Conservation (phyloP, 495 filamentous ascomycete species). For the Melanomma pulvis-pyrius region DNA sequence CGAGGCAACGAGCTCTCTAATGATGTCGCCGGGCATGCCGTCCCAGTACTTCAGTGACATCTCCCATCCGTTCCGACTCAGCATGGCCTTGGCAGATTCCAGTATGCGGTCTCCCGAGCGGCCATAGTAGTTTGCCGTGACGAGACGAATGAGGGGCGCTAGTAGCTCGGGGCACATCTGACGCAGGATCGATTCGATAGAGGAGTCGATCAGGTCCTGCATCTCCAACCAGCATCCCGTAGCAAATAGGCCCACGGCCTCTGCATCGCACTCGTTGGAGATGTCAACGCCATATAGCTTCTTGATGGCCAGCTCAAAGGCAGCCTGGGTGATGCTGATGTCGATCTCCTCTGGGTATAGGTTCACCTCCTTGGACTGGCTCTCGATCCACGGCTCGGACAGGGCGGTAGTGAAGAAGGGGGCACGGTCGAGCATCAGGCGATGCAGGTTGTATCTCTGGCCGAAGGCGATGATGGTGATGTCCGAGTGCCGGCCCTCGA, state of each 20-base stretch:
- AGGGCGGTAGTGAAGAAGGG: conserved; percentile 61
- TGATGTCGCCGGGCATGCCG: conserved; percentile 59
- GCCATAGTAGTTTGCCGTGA: conserved; percentile 63
- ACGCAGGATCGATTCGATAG: conserved; percentile 57
- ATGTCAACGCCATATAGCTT: conserved; percentile 58
- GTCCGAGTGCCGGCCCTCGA: conserved; percentile 60
- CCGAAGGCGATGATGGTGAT: conserved; percentile 59
- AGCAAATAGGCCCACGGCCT: conserved; percentile 62
- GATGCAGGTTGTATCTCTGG: conserved; percentile 57
- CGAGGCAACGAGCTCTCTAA: conserved; percentile 61
- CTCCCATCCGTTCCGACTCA: conserved; percentile 64
- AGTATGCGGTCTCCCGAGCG: conserved; percentile 58
- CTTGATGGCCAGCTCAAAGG: conserved; percentile 62
- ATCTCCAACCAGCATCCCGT: conserved; percentile 64
- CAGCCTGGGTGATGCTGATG: conserved; percentile 56
- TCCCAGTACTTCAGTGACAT: conserved; percentile 63
- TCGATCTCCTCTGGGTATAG: conserved; percentile 62
- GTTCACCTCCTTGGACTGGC: conserved; percentile 56
- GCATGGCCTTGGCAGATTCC: conserved; percentile 60
- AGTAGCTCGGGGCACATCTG: conserved; percentile 56
- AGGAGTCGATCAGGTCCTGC: conserved; percentile 60
- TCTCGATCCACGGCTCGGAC: conserved; percentile 62
- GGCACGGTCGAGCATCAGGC: conserved; percentile 60
- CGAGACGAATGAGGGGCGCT: conserved; percentile 54
- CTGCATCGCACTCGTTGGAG: conserved; percentile 54